A percentile compares a stretch with the other conserved stretches of the same genome.
These are phyloP conservation scores for Stagonosporopsis cucurbitacearum DNA, from an alignment of 2,329 filamentous ascomycete species.

Conservation along the genomic window DNA sequence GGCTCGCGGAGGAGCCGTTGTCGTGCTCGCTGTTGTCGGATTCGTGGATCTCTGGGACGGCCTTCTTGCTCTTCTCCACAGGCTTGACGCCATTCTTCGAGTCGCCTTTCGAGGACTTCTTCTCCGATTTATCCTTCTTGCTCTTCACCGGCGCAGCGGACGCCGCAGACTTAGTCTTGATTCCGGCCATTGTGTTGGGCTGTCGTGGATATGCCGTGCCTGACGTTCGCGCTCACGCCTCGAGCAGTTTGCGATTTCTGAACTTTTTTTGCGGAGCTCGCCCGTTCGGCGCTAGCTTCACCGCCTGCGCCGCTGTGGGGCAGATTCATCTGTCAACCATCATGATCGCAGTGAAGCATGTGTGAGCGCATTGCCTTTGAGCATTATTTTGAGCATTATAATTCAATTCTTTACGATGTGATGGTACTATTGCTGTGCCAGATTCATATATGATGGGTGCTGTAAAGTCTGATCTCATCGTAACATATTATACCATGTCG, in stretches of 20 bases:
- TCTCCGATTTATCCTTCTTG: slow-evolving; percentile 51
- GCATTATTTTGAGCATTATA: too few species aligned
- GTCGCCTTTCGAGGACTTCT: slow-evolving; percentile 36
- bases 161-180: slow-evolving; percentile 42
- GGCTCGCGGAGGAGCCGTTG: slow-evolving; percentile 43
- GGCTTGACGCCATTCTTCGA: slow-evolving; percentile 36
- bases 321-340: background rate
- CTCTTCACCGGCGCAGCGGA: slow-evolving; percentile 30
- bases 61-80: slow-evolving; percentile 40
- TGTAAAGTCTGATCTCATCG: too few species aligned
- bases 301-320: slow-evolving; percentile 8
- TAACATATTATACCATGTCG: too few species aligned
- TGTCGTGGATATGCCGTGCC: slow-evolving; percentile 13
- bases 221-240: slow-evolving; percentile 7
- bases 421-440: too few species aligned
- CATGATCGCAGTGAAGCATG: background rate
- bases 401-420: too few species aligned
- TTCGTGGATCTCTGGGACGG: slow-evolving; percentile 41
- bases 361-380: background rate
- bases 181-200: slow-evolving; percentile 40
- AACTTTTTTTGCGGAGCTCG: slow-evolving; percentile 28
- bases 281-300: background rate
- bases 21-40: slow-evolving; percentile 47
- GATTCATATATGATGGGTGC: too few species aligned
- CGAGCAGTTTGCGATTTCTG: slow-evolving; percentile 22